Evolutionary conservation across 495 filamentous ascomycete species (phyloP), one percentile per base, ranked within the genome.

Genomic region (Penicillium angulare): DNA sequence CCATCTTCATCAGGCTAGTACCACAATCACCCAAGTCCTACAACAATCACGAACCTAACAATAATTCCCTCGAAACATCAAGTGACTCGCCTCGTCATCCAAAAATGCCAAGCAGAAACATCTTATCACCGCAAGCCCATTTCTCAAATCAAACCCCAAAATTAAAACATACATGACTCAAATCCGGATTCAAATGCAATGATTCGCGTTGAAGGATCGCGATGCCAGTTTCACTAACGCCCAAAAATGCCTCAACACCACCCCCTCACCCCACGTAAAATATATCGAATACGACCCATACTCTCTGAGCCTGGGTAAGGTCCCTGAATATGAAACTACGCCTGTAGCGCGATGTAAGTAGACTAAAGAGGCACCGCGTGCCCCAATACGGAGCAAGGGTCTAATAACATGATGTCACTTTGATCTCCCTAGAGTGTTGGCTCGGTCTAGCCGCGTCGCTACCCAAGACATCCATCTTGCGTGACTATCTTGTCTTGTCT

Each of bases 211-310:
- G 6, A 32, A 31, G 41, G 41, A 18, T 23, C 12, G 15, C 18
- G 16, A 22, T 9, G 16, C n/a, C 26, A n/a, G 27, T 31, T 2
- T 7, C 1, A 31, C 27, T 31, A 31, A 9, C 27, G n/a, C 13
- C 10, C 5, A 39, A 15, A 35, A 44, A 18, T 32, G 31, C 33
- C 38, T 24, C 31, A 49, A 22, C 39, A 38, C 24, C 33, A 10
- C 24, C 27, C 32, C 24, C 17, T 32, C 31, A 50, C 36, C 34
- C 12, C 1, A 21, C 1, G 18, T 8, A 27, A 50, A 55, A 49
- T 59, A 47, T 59, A 59, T 59, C 54, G 52, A 52, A 52, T 43
- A 49, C 52, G 38, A 27, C 24, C 47, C 48, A 43, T 34, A 48
- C 45, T 32, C 33, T n/a, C 34, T 3, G 23, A 24, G 34, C 2